Conservation (phyloP, 345 rosid genomes). For the Citrus medica region DNA sequence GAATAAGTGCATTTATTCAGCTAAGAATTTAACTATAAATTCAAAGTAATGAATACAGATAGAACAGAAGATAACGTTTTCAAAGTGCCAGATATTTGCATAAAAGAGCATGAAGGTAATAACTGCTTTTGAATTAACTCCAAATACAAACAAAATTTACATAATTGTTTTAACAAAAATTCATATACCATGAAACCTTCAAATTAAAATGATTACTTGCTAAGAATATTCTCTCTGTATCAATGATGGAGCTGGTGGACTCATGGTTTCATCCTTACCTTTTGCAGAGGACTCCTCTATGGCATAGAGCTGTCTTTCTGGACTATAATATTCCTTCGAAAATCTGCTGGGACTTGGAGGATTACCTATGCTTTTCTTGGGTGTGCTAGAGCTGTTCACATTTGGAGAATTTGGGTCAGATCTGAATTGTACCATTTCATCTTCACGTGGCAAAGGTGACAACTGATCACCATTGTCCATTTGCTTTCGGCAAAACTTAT, state of each 20-base stretch:
- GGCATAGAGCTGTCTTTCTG: constrained; percentile 41
- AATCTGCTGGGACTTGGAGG: constrained; percentile 49
- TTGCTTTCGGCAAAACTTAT: constrained; percentile 37
- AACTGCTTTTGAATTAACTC: background rate
- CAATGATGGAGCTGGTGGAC: constrained; percentile 57
- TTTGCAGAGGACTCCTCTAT: constrained; percentile 35
- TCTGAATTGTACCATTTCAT: constrained; percentile 25
- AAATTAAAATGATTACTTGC: constrained; percentile 9
- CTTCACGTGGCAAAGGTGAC: constrained; percentile 57
- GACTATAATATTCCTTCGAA: constrained; percentile 38
- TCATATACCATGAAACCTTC: background rate
- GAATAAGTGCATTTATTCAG: background rate
- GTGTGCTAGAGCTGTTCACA: constrained; percentile 30
- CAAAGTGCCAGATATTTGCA: background rate
- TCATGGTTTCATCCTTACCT: constrained; percentile 48
- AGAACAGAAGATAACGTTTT: background rate
- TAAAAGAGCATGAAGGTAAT: background rate
- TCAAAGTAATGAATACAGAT: background rate
- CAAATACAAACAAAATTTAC: constrained; percentile 12
- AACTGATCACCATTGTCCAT: constrained; percentile 16
- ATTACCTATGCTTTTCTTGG: constrained; percentile 17
- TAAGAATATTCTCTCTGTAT: constrained; percentile 49
- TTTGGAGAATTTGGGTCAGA: constrained; percentile 34
- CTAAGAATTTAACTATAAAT: background rate
- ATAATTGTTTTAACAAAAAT: background rate